Conservation (phyloP, 176 grass and related monocot species). For the Eleusine indica region DNA sequence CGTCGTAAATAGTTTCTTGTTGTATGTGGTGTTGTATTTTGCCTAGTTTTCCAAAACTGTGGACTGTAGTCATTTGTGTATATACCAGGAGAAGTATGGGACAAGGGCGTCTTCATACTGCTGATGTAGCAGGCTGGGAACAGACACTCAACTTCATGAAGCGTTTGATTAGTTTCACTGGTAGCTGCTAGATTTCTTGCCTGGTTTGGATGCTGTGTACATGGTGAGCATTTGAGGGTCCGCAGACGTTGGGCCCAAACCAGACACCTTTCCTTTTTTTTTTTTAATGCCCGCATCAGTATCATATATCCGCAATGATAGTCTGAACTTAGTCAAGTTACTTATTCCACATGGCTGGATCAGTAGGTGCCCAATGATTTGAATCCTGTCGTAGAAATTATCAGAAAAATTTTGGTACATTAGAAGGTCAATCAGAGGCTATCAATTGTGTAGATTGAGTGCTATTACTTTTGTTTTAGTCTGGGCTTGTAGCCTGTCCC, state of each 20-base stretch:
- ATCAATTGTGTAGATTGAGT: background rate
- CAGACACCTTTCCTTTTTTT: background rate
- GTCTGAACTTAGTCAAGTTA: conserved; percentile 5
- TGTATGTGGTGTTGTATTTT: background rate
- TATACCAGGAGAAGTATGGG: conserved; percentile 28
- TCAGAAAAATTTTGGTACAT: background rate
- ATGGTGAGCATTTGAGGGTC: conserved; percentile 22
- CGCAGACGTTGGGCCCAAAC: background rate
- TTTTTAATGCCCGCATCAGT: conserved; percentile 9
- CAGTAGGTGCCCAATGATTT: conserved; percentile 17
- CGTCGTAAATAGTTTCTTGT: conserved; percentile 12
- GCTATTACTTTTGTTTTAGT: background rate
- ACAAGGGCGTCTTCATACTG: conserved; percentile 2
- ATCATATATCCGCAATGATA: background rate
- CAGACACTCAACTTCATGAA: conserved; percentile 15
- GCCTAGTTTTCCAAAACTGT: background rate
- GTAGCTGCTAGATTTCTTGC: conserved; percentile 2
- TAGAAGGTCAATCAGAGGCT: background rate
- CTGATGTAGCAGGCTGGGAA: background rate
- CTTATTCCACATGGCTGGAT: conserved; percentile 2
- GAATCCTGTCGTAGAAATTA: background rate
- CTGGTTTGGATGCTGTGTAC: background rate
- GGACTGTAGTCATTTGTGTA: background rate
- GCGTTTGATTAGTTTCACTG: background rate
- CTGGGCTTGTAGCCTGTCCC: background rate